Base-by-base conservation (phyloP, 768 basidiomycete genomes). In the Pleurotus giganteus region DNA sequence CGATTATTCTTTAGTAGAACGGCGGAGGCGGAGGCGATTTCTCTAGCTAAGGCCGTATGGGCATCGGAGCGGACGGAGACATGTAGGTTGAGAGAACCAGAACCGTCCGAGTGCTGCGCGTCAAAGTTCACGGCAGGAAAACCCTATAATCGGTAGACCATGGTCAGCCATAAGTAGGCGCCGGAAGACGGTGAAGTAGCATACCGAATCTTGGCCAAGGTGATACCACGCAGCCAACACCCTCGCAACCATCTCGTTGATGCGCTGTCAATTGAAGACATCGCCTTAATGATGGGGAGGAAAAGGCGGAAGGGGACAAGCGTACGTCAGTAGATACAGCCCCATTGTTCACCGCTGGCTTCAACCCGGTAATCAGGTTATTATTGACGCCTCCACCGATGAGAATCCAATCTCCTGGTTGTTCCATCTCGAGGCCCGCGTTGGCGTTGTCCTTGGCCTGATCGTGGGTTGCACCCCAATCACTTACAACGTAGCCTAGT, bases 1-100 rank as follows among this genome's bases (percentile, higher is more conserved):
- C 77, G 66, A 32, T 74, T 70, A 65, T 90, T 90, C 70, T 89
- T 89, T 11, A 89, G 73, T 29, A 91, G 66, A 17, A 89, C 85
- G 1, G 83, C 82, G 0, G 85, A 86, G 0, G 80, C 82, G 0
- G 81, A 76, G 4, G 81, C 89, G 27, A 91, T 84, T 57, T 88
- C 80, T 23, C 76, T 74, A 15, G 78, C 81, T 15, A 89, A 68
- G 2, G 78, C 73, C 0, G 76, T 80, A 59, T 81, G 80, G 0
- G 62, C 71, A 11, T 62, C 69, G 1, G 70, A 74, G 26, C 78
- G 71, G 3, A 79, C 78, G 17, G 72, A 71, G 3, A 80, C 72
- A 23, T 67, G 62, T 12, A 75, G 68, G 63, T 80, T 81, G 28
- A 66, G 66, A 9, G 73, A 31, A 1, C 77, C 78, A 9, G 76